phyloP scores from a whole-genome alignment of 768 basidiomycete genomes.

The Hydnomerulius pinastri region DNA sequence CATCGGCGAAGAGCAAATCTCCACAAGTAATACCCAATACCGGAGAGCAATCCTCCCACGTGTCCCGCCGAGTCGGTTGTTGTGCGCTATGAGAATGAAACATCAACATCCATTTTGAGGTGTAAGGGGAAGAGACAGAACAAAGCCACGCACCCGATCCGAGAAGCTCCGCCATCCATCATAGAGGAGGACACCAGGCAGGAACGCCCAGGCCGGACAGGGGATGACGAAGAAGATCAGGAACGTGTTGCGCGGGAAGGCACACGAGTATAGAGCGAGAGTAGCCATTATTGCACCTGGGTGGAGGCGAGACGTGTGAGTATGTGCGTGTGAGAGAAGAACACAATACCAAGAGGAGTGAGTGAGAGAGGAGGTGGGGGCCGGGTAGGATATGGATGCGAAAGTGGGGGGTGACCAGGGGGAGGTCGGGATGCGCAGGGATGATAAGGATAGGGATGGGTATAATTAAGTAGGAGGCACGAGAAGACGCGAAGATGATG shows the following conservation, averaged over 20 bases:
- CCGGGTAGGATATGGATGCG: background rate
- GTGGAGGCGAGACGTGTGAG: background rate
- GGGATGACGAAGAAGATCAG: constrained; percentile 76
- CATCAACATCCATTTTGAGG: background rate
- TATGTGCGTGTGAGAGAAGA: constrained; percentile 1
- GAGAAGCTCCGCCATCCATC: constrained; percentile 36
- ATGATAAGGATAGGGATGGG: background rate
- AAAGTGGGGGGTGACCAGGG: background rate
- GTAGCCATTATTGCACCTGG: constrained; percentile 72
- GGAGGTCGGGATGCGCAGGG: background rate
- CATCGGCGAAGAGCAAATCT: constrained; percentile 31
- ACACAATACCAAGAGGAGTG: background rate
- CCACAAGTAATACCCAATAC: constrained; percentile 52
- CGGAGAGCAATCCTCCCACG: constrained; percentile 65
- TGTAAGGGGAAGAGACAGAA: background rate
- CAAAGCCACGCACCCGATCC: constrained; percentile 31
- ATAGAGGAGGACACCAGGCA: constrained; percentile 55
- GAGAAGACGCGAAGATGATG: background rate
- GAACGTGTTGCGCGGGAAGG: constrained; percentile 66
- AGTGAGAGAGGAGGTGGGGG: background rate
- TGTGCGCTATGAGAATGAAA: constrained; percentile 40
- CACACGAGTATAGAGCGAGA: constrained; percentile 71
- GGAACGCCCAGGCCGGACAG: constrained; percentile 75
- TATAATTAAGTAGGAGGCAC: background rate
- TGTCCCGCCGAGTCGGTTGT: constrained; percentile 66